Percentiles rank a stretch among this genome's conserved stretches.
phyloP scores from a whole-genome alignment of 164 flowering plant genomes.

The Cinnamomum chago region DNA sequence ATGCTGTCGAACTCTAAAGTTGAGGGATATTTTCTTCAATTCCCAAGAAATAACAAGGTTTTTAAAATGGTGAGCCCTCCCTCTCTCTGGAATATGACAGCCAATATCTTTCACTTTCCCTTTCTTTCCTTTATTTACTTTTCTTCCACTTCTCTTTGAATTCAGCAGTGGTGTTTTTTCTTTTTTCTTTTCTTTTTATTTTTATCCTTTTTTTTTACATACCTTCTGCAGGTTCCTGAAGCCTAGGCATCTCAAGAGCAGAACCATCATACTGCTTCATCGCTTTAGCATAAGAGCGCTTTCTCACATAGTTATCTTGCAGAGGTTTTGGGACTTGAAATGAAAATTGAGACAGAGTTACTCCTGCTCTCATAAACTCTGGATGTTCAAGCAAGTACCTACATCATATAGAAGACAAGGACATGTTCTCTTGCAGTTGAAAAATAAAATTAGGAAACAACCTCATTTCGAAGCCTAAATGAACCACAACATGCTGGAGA shows the following conservation, averaged over 20 bases:
- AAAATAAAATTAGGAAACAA: background rate
- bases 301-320: conserved; percentile 74
- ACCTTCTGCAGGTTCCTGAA: conserved; percentile 39
- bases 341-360: conserved; percentile 58
- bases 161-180: too few species aligned
- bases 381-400: conserved; percentile 69
- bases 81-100: too few species aligned
- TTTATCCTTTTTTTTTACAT: background rate
- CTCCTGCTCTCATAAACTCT: conserved; percentile 44
- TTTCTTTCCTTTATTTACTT: background rate
- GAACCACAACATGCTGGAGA: background rate
- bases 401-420: conserved; percentile 8
- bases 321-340: conserved; percentile 82
- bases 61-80: background rate
- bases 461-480: background rate
- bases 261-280: conserved; percentile 17
- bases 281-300: conserved; percentile 39
- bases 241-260: conserved; percentile 10
- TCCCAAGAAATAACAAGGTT: background rate
- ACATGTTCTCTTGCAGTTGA: background rate
- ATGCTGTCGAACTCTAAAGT: background rate
- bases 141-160: too few species aligned
- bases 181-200: too few species aligned
- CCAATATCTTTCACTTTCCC: background rate
- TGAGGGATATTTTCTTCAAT: background rate